Evolutionary conservation across 106 monocot species (phyloP).

Genomic region (Acorus calamus): DNA sequence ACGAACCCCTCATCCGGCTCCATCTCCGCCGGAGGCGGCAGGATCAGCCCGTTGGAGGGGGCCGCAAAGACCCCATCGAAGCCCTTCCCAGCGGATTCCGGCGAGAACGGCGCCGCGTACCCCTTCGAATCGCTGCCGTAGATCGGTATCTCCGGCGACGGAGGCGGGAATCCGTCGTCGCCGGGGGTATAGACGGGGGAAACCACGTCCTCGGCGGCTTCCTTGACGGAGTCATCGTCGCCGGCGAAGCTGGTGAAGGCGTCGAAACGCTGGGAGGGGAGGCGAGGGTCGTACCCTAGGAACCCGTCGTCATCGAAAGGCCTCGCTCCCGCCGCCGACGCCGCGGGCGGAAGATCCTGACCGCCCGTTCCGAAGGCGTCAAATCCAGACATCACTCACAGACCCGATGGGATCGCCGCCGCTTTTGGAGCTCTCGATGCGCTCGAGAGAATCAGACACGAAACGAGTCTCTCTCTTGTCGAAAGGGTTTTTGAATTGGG

Average conservation of each 20-base stretch:
- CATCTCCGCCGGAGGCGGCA: background rate
- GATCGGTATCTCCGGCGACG: background rate
- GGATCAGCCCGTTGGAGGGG: slow-evolving; percentile 1
- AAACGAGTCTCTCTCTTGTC: no score
- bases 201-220: background rate
- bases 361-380: no score
- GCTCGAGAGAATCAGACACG: no score
- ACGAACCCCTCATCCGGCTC: slow-evolving; percentile 2
- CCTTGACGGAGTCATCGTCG: background rate
- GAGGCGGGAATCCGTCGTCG: background rate
- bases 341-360: no score
- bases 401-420: no score
- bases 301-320: no score
- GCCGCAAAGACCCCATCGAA: background rate
- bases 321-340: no score
- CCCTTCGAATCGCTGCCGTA: background rate
- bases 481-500: no score
- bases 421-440: no score
- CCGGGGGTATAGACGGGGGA: background rate
- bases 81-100: background rate
- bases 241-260: background rate
- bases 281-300: no score
- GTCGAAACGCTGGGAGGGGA: background rate
- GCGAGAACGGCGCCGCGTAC: background rate
- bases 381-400: no score